Evolutionary conservation across 2,329 filamentous ascomycete genomes (phyloP).

Genomic region (Verticillium isaacii): DNA sequence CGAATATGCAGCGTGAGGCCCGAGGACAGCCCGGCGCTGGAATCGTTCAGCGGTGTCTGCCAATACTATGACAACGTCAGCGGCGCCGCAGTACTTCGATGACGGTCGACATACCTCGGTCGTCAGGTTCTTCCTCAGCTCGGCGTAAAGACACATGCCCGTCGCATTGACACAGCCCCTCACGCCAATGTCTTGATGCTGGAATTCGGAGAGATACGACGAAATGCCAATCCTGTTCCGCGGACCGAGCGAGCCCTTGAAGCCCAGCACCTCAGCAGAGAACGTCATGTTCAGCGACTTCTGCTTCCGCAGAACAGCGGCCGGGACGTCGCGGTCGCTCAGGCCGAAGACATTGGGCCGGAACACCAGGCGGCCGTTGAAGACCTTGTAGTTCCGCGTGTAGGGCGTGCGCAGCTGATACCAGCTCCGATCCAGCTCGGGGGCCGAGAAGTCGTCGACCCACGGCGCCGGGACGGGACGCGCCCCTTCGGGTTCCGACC

Average conservation of each 20-base stretch:
- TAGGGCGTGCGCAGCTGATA: conserved; percentile 10
- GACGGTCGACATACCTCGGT: not conserved
- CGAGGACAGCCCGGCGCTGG: not conserved
- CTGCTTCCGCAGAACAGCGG: conserved; percentile 21
- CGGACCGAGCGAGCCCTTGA: conserved; percentile 9
- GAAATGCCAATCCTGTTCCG: conserved; percentile 19
- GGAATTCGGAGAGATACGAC: conserved; percentile 17
- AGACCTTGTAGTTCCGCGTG: conserved; percentile 1
- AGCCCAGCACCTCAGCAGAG: conserved; percentile 13
- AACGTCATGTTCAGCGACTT: conserved; percentile 23
- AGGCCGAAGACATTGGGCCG: conserved; percentile 20
- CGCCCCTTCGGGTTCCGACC: not conserved
- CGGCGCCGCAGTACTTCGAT: not conserved
- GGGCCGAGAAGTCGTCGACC: conserved; percentile 3
- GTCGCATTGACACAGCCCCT: conserved; percentile 15
- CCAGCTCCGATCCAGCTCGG: not conserved
- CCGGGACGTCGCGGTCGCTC: conserved; percentile 21
- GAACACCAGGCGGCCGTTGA: conserved; percentile 19
- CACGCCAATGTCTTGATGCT: conserved; percentile 20
- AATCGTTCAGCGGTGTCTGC: conserved; percentile 2
- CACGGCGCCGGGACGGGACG: not conserved
- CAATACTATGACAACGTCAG: conserved; percentile 1
- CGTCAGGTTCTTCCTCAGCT: conserved; percentile 4
- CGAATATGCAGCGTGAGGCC: conserved; percentile 14
- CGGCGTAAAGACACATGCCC: conserved; percentile 12